Evolutionary conservation across 2,329 filamentous ascomycete genomes (phyloP).

Genomic region (Penicillium sp.): DNA sequence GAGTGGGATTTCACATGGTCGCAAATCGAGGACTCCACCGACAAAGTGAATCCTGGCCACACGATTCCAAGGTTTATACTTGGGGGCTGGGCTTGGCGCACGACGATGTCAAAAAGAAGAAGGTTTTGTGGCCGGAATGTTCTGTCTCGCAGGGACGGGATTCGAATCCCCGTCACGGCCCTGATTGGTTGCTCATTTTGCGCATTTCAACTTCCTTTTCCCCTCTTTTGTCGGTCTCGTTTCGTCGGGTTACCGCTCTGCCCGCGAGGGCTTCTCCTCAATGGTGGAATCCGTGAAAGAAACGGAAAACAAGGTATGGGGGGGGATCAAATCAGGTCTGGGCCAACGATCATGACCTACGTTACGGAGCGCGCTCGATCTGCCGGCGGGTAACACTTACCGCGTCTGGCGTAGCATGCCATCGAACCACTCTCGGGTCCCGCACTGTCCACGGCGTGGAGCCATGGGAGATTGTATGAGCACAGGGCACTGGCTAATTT

Average conservation of each 20-base stretch:
- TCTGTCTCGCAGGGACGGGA: too few species aligned
- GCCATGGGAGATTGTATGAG: slow-evolving; percentile 7
- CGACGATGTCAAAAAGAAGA: too few species aligned
- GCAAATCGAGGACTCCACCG: too few species aligned
- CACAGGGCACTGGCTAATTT: slow-evolving; percentile 6
- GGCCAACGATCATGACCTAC: not conserved
- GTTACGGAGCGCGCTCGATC: slow-evolving; percentile 18
- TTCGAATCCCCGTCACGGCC: too few species aligned
- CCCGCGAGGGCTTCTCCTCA: not conserved
- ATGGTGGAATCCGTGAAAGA: not conserved
- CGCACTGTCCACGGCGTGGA: slow-evolving; percentile 20
- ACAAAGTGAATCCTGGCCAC: not conserved
- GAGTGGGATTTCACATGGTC: not conserved
- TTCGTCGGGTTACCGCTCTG: too few species aligned
- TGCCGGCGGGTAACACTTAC: slow-evolving; percentile 26
- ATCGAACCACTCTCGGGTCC: slow-evolving; percentile 1
- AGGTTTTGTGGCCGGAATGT: too few species aligned
- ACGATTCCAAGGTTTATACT: not conserved
- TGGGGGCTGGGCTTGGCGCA: too few species aligned
- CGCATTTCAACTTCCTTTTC: too few species aligned
- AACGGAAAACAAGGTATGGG: not conserved
- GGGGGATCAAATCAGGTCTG: not conserved
- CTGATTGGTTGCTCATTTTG: too few species aligned
- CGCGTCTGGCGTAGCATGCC: slow-evolving; percentile 20
- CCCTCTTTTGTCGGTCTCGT: too few species aligned